Conservation (phyloP, 1,139 yeast genomes). For the Geotrichum carabidarum region DNA sequence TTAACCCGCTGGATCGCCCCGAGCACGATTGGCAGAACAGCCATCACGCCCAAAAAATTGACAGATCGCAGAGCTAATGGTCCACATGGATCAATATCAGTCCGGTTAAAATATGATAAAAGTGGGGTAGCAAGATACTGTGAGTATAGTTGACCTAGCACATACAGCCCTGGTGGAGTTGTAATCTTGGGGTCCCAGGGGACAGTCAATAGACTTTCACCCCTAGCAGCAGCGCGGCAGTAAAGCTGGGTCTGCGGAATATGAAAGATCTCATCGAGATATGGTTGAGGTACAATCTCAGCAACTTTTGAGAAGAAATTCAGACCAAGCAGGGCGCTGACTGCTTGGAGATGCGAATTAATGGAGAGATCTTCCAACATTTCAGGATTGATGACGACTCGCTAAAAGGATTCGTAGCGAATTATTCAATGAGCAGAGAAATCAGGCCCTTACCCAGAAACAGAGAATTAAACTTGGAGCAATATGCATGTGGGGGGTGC, state of each 20-base stretch:
- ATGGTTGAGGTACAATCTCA: constrained; percentile 12
- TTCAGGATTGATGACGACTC: background rate
- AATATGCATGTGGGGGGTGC: too few species aligned
- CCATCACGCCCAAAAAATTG: constrained; percentile 59
- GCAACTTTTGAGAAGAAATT: background rate
- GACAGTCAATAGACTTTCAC: constrained; percentile 1
- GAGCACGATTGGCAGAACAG: constrained; percentile 47
- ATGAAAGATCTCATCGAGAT: constrained; percentile 76
- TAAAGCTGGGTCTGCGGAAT: constrained; percentile 70
- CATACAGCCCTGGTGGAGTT: constrained; percentile 91
- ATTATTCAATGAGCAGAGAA: too few species aligned
- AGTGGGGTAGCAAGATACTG: constrained; percentile 24
- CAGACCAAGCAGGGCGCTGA: background rate
- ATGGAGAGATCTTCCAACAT: background rate
- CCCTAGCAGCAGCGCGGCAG: constrained; percentile 35
- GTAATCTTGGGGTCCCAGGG: constrained; percentile 88
- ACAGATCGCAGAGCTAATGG: constrained; percentile 49
- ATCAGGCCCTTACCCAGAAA: too few species aligned
- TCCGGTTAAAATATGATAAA: background rate
- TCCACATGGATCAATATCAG: constrained; percentile 27
- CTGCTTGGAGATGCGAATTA: background rate
- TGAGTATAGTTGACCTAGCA: constrained; percentile 52
- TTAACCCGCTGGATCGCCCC: constrained; percentile 25
- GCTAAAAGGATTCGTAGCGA: too few species aligned
- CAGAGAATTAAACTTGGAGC: too few species aligned